Base-by-base conservation (phyloP, 768 basidiomycete genomes). In the Chalciporus sphaerocephalus region DNA sequence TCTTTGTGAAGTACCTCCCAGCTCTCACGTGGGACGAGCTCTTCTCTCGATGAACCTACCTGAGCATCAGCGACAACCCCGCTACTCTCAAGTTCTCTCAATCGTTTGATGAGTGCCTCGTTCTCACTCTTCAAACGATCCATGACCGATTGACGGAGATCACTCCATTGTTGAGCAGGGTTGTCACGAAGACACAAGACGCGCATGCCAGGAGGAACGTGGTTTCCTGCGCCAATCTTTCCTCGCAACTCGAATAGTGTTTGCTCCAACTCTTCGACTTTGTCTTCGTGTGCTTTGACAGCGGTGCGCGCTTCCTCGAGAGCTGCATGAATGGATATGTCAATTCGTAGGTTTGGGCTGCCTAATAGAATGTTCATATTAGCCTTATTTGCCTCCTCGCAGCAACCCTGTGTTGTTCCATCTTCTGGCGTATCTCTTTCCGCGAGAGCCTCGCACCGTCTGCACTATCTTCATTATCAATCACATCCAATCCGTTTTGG, bases 91-190 rank as follows among this genome's bases (percentile, higher is more conserved):
- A 90, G 65, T 12, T 80, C 81, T 53, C 69, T 72, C 44, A 95
- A 58, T 35, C 85, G 69, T 38, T 73, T 76, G 50, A 95, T 66
- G 16, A 97, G 68, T 2, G 88, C 92, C 36, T 80, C 79, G 59
- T 97, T 99, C 72, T 99, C 95, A 34, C 66, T 70, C 65, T 78
- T 81, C 25, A 97, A 69, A 17, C 84, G 70, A 28, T 92, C 83
- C 69, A 97, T 74, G 16, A 76, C 82, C 17, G 76, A 83, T 51
- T 83, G 76, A 38, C 92, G 75, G 22, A 90, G 68, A 36, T 89
- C 87, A 12, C 79, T 79, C 80, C 91, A 90, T 52, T 83, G 73
- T 53, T 83, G 75, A n/a, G 87, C 89, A 0, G 94, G 94, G 55
- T 93, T 94, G 36, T 86, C 81, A 7, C 65, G 67, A 52, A 94